Evolutionary conservation across 2,329 filamentous ascomycete species (phyloP), one percentile per base, ranked within the genome.

Genomic region (Coniochaeta sp.): DNA sequence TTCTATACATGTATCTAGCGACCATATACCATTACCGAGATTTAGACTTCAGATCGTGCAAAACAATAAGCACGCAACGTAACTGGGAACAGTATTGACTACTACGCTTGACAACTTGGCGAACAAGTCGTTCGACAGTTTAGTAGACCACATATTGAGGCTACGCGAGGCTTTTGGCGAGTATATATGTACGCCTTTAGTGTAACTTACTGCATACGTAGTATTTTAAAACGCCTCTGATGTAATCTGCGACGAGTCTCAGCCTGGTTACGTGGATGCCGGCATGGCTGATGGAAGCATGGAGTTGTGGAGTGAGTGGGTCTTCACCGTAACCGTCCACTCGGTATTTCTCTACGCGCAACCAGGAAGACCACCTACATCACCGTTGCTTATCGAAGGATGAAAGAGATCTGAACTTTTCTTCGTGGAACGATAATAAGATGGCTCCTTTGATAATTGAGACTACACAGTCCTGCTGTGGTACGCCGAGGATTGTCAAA

Each of bases 1-100:
- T 42, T 59, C 52, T 59, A 62, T 54, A 59, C 55, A 60, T 60
- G 42, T 57, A 63, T 63, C 44, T 63, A 63, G 59, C 58, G 58
- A 58, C 56, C 26, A 52, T 52, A 63, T 58, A 61, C 58, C 59
- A 55, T 58, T 62, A 40, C n/a, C 36, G 59, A 32, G 30, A 17
- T 50, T 50, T 62, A 58, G 58, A 58, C 57, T 55, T 57, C 52
- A 38, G 7, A 38, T 36, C 54, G n/a, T n/a, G n/a, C n/a, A n/a
- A 22, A n/a, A 22, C 12, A 24, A 12, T 7, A 40, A 40, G 42
- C 19, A 47, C 42, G n/a, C 12, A 22, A 22, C 42, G 24, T 16
- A 16, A 10, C 4, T 40, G 38, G 5, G 16, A 40, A 6, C 32
- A 34, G n/a, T 36, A 14, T 14, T 36, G 7, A 36, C 34, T 36